phyloP scores from a whole-genome alignment of 768 basidiomycete genomes.

The Lactifluus pinguis region DNA sequence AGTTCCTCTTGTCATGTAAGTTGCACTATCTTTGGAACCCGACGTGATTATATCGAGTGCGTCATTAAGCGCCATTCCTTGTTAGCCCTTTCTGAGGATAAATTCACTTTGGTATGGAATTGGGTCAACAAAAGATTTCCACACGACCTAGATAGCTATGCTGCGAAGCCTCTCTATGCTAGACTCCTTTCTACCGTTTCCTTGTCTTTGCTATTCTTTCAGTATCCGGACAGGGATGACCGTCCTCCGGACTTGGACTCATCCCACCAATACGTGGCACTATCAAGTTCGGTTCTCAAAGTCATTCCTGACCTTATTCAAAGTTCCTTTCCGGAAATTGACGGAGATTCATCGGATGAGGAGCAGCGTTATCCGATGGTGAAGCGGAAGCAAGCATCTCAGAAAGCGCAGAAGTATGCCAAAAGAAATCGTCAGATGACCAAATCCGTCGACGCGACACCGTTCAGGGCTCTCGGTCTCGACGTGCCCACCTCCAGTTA shows the following conservation, averaged over 20 bases:
- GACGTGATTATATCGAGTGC: background rate
- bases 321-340: background rate
- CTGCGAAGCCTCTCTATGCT: background rate
- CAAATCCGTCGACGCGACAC: conserved; percentile 21
- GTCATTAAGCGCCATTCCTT: background rate
- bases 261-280: conserved; percentile 4
- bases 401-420: conserved; percentile 25
- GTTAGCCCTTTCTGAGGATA: conserved; percentile 6
- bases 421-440: conserved; percentile 8
- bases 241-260: background rate
- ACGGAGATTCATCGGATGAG: background rate
- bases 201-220: conserved; percentile 4
- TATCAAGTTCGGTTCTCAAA: background rate
- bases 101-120: conserved; percentile 1
- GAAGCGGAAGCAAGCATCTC: conserved; percentile 21
- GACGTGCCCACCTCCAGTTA: conserved; percentile 22
- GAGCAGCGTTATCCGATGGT: background rate
- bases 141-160: background rate
- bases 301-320: background rate
- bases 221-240: background rate
- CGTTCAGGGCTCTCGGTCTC: conserved; percentile 25
- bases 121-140: conserved; percentile 10
- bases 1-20: conserved; percentile 14
- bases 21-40: background rate
- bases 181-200: conserved; percentile 6